A percentile compares a stretch with the other conserved stretches of the same genome.
Evolutionary conservation across 1,284 basidiomycete genomes (phyloP).

Genomic region (Volvariella surrecta): DNA sequence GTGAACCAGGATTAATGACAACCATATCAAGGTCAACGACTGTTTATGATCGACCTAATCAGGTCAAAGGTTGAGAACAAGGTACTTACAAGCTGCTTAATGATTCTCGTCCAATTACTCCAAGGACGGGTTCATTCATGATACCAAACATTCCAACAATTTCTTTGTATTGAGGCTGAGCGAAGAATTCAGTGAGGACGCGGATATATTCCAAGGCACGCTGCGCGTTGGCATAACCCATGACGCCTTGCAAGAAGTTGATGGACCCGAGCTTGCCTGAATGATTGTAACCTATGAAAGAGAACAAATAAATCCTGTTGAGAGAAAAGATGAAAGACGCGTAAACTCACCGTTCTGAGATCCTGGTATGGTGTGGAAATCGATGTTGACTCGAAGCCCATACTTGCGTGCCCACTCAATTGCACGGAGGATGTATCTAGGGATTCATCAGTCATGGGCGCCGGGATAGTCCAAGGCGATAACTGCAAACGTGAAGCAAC

Average conservation of each 20-base stretch:
- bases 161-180: slow-evolving; percentile 46
- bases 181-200: slow-evolving; percentile 70
- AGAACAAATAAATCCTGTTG: slow-evolving; percentile 2
- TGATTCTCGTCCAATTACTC: slow-evolving; percentile 41
- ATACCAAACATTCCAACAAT: slow-evolving; percentile 72
- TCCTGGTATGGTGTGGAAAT: slow-evolving; percentile 76
- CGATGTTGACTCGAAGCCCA: slow-evolving; percentile 78
- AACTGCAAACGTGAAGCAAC: slow-evolving; percentile 23
- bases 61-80: background rate
- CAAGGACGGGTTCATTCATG: slow-evolving; percentile 59
- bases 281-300: slow-evolving; percentile 52
- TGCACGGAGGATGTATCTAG: slow-evolving; percentile 67
- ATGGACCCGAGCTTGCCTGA: slow-evolving; percentile 55
- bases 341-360: slow-evolving; percentile 71
- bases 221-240: slow-evolving; percentile 74
- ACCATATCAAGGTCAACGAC: background rate
- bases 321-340: slow-evolving; percentile 11
- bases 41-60: background rate
- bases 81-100: slow-evolving; percentile 48
- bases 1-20: background rate
- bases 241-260: slow-evolving; percentile 58
- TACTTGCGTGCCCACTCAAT: slow-evolving; percentile 86
- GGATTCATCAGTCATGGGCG: slow-evolving; percentile 11
- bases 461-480: slow-evolving; percentile 12
- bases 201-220: slow-evolving; percentile 81